phyloP scores from a whole-genome alignment of 140 eudicot species.

The Cichorium intybus region DNA sequence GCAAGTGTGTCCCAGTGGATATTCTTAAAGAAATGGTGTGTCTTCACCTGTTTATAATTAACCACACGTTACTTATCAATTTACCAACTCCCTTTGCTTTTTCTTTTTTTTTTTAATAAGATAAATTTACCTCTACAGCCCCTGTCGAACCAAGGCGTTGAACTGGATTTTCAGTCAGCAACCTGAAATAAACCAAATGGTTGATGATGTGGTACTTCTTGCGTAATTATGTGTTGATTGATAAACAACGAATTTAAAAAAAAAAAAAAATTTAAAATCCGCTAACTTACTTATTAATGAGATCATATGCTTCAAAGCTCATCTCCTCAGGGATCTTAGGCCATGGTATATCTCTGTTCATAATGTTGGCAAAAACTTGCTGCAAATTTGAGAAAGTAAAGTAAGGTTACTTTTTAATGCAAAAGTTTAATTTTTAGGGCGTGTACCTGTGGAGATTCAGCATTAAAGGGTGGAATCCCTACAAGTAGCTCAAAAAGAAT shows the following conservation, averaged over 20 bases:
- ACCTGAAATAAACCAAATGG: conserved; percentile 37
- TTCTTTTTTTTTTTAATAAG: neutral
- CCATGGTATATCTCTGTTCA: conserved; percentile 97
- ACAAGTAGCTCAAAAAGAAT: conserved; percentile 95
- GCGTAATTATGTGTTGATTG: conserved; percentile 9
- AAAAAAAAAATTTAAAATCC: neutral
- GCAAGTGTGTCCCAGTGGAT: conserved; percentile 95
- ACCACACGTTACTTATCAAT: neutral
- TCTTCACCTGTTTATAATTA: conserved; percentile 48
- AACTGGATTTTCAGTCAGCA: conserved; percentile 80
- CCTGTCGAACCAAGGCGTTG: conserved; percentile 93
- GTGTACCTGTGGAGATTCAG: conserved; percentile 84
- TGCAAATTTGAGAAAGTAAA: conserved; percentile 34
- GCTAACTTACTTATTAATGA: conserved; percentile 72
- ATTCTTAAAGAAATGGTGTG: conserved; percentile 70
- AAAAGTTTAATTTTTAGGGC: neutral
- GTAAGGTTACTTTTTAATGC: neutral
- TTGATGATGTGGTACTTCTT: conserved; percentile 3
- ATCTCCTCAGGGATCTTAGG: conserved; percentile 91
- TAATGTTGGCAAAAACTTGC: conserved; percentile 93
- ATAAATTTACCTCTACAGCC: conserved; percentile 60
- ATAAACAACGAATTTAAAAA: neutral
- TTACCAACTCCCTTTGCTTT: neutral
- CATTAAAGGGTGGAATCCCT: conserved; percentile 96
- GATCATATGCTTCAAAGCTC: conserved; percentile 83